Base-by-base conservation (phyloP, 352 stramenopile species). In the Phytophthora meadii region DNA sequence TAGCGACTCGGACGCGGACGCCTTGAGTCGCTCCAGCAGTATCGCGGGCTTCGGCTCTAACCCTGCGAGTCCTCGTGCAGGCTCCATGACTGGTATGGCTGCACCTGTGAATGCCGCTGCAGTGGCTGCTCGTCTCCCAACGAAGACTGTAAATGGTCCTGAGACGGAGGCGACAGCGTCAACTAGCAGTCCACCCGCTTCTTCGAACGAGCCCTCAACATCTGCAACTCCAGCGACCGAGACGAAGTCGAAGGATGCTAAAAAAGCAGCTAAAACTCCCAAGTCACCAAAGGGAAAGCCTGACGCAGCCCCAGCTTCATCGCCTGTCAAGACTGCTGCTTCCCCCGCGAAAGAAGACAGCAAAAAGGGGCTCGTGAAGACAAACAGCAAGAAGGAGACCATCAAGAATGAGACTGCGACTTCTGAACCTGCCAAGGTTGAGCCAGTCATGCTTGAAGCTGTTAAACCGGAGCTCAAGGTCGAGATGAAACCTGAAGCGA, bases 1-100 rank as follows among this genome's bases (percentile, higher is more conserved):
- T 41, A 83, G 70, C 22, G 76, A 87, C 19, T 84, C 82, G 3
- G 74, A 87, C 15, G 64, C 78, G 22, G 74, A 84, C 27, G 68
- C 75, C 40, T 60, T 76, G 30, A 91, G 78, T 34, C 82, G 79
- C 1, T 74, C 73, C 5, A 74, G 64, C 12, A 81, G 69, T 40
- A 55, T 83, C 19, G 70, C 55, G 5, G 54, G 54, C 24, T 52
- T 62, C 59, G 53, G 24, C 22, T 72, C 68, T 11, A 75, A 75
- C 52, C 68, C 68, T 34, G 63, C 63, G 14, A 76, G 68, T 66
- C 68, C 68, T 59, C 70, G 73, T 57, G 50, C 30, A 52, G 56
- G 39, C 32, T 37, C 55, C 9, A 15, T 53, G 4, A 28, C 47
- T 1, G 62, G 12, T 9, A 25, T 68, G 44, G 47, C 36, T 6